Evolutionary conservation across 495 filamentous ascomycete species (phyloP).

Genomic region (Annulohypoxylon bovei): DNA sequence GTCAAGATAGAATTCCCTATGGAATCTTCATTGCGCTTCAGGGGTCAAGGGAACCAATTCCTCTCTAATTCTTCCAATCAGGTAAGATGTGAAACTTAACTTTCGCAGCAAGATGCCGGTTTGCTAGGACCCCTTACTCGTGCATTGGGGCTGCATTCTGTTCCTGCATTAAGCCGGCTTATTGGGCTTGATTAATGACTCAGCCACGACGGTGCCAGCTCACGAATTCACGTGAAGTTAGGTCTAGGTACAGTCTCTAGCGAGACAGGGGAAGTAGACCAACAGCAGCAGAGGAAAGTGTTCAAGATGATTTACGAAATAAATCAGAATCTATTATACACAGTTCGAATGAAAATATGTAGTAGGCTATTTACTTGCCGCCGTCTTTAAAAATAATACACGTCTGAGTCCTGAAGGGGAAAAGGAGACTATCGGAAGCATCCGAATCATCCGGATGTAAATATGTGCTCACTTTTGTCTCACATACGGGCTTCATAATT

Average conservation of each 20-base stretch:
- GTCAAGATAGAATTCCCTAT: background rate
- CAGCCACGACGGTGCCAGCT: background rate
- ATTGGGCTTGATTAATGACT: conserved; percentile 16
- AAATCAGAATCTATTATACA: background rate
- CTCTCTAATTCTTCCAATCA: background rate
- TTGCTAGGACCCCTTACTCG: conserved; percentile 29
- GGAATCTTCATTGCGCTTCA: conserved; percentile 1
- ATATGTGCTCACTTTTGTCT: background rate
- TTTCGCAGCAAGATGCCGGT: conserved; percentile 12
- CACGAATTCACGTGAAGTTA: background rate
- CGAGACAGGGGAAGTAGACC: background rate
- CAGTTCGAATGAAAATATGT: background rate
- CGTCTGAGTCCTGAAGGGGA: background rate
- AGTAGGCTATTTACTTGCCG: background rate
- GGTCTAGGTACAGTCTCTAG: background rate
- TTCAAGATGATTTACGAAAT: background rate
- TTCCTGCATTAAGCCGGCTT: conserved; percentile 39
- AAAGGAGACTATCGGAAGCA: background rate
- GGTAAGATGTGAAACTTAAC: background rate
- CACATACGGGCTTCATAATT: background rate
- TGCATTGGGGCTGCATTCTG: conserved; percentile 29
- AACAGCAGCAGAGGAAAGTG: background rate
- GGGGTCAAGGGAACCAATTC: background rate
- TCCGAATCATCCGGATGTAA: conserved; percentile 19
- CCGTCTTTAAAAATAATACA: background rate